phyloP scores from a whole-genome alignment of 208 protist genomes.

The Leishmania arabica region DNA sequence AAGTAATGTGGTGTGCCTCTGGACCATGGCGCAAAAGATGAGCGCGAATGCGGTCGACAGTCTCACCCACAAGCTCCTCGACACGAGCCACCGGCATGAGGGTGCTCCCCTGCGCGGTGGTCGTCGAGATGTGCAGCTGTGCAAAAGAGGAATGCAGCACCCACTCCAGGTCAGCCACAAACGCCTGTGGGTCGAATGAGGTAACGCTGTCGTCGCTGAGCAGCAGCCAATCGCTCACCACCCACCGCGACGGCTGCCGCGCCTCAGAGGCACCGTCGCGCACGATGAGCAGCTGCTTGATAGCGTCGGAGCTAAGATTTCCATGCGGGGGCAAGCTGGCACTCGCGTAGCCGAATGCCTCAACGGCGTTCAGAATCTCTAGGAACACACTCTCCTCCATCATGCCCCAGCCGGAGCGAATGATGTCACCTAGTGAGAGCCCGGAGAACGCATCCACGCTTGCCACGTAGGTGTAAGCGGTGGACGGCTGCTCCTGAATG shows the following conservation, averaged over 20 bases:
- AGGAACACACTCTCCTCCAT: constrained; percentile 74
- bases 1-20: neutral
- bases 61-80: constrained; percentile 69
- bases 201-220: constrained; percentile 27
- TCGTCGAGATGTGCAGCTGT: constrained; percentile 66
- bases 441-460: constrained; percentile 71
- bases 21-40: constrained; percentile 21
- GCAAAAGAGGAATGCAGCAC: constrained; percentile 78
- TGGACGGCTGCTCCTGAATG: constrained; percentile 56
- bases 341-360: constrained; percentile 59
- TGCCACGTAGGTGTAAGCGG: constrained; percentile 54
- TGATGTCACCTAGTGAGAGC: constrained; percentile 79
- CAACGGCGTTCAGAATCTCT: constrained; percentile 66
- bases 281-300: constrained; percentile 68
- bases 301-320: constrained; percentile 70
- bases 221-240: constrained; percentile 83
- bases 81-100: constrained; percentile 45
- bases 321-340: constrained; percentile 58
- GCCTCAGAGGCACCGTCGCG: constrained; percentile 69
- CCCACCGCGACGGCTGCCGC: constrained; percentile 66
- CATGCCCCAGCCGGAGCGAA: constrained; percentile 76
- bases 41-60: constrained; percentile 61
- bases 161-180: constrained; percentile 76
- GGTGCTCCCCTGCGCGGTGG: constrained; percentile 29
- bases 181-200: constrained; percentile 27